phyloP scores from a whole-genome alignment of 108 stramenopile species.

The Cyclotella cryptica region DNA sequence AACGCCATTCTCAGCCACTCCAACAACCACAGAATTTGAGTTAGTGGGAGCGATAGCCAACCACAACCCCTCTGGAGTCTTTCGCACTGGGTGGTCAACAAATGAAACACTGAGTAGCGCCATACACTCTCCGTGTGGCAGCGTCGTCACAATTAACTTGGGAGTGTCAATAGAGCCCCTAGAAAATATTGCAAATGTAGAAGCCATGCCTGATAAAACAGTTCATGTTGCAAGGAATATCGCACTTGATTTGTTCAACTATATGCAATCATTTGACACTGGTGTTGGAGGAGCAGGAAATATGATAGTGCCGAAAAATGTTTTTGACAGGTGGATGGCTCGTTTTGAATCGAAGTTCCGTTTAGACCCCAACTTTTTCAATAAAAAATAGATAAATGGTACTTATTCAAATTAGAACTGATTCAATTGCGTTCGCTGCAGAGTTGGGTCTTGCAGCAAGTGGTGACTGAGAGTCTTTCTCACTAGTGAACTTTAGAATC shows the following conservation, averaged over 20 bases:
- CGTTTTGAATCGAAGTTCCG: conserved; percentile 77
- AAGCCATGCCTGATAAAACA: conserved; percentile 50
- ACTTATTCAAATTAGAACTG: background rate
- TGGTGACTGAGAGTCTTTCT: too few relatives aligned
- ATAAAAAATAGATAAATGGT: conserved; percentile 56
- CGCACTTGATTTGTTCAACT: conserved; percentile 80
- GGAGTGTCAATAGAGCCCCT: conserved; percentile 82
- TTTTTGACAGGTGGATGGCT: conserved; percentile 87
- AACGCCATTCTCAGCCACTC: conserved; percentile 17
- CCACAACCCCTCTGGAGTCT: conserved; percentile 68
- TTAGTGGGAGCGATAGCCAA: conserved; percentile 72
- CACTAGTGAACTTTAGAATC: too few relatives aligned
- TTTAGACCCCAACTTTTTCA: conserved; percentile 84
- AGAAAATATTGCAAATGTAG: conserved; percentile 67
- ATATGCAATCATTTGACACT: conserved; percentile 80
- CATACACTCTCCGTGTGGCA: conserved; percentile 26
- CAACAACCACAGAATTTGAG: conserved; percentile 75
- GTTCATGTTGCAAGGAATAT: conserved; percentile 86
- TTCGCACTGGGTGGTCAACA: conserved; percentile 82
- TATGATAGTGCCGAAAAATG: conserved; percentile 84
- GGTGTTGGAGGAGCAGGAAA: conserved; percentile 50
- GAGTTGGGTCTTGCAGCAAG: too few relatives aligned
- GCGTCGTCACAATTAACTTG: conserved; percentile 60
- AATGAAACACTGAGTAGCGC: conserved; percentile 63
- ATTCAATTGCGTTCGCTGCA: background rate